Conservation (phyloP, 2,329 filamentous ascomycete species). For the Rhytidhysteron rufulum region DNA sequence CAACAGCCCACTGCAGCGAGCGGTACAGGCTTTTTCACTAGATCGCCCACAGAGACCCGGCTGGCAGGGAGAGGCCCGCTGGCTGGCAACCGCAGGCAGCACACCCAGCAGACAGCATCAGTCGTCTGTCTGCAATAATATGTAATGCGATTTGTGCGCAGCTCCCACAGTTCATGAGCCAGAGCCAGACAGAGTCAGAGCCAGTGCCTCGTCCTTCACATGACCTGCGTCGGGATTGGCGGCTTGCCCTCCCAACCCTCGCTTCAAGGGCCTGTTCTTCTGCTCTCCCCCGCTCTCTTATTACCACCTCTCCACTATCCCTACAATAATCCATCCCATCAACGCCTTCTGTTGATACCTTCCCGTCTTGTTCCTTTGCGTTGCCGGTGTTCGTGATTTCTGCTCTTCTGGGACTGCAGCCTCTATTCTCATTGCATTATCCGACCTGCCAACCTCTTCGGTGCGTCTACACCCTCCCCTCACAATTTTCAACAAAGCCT, state of each 20-base stretch:
- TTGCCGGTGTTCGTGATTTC: slow-evolving; percentile 26
- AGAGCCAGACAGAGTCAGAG: too few species aligned
- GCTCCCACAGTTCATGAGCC: too few species aligned
- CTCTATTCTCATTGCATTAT: slow-evolving; percentile 18
- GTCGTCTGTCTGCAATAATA: too few species aligned
- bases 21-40: background rate
- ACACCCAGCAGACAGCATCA: too few species aligned
- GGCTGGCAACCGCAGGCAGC: too few species aligned
- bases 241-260: background rate
- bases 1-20: background rate
- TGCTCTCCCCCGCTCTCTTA: slow-evolving; percentile 7
- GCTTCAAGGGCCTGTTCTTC: slow-evolving; percentile 1
- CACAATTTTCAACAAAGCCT: slow-evolving; percentile 15
- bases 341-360: slow-evolving; percentile 11
- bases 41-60: too few species aligned
- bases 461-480: slow-evolving; percentile 15
- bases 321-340: slow-evolving; percentile 6
- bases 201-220: background rate
- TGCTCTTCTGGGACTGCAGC: slow-evolving; percentile 14
- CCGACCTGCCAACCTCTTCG: slow-evolving; percentile 16
- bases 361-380: slow-evolving; percentile 25
- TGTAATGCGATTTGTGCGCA: too few species aligned
- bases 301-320: slow-evolving; percentile 4
- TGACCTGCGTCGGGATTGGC: background rate
- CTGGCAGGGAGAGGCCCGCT: too few species aligned